Percentiles rank a stretch among this genome's conserved stretches.
Conservation (phyloP, 2,329 filamentous ascomycete species). For the Coniochaeta hoffmannii region DNA sequence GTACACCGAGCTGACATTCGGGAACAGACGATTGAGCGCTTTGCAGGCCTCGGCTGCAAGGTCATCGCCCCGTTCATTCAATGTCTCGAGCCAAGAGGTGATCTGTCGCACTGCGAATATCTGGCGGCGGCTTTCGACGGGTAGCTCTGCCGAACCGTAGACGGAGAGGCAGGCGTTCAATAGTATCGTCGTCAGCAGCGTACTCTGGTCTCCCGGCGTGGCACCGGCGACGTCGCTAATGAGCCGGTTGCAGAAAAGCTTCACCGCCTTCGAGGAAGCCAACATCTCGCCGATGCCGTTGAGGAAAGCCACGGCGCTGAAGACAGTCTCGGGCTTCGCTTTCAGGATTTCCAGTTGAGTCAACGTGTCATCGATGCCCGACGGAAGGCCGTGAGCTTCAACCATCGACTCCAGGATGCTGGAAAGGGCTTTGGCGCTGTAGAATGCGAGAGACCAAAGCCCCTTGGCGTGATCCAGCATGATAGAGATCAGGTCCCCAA, state of each 20-base stretch:
- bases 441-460: conserved; percentile 37
- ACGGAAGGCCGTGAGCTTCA: conserved; percentile 37
- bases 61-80: conserved; percentile 33
- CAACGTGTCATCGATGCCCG: conserved; percentile 39
- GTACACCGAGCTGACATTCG: conserved; percentile 73
- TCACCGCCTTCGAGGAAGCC: conserved; percentile 38
- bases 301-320: conserved; percentile 43
- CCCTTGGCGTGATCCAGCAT: conserved; percentile 35
- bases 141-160: conserved; percentile 44
- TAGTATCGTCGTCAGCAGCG: conserved; percentile 42
- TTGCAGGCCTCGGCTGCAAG: conserved; percentile 47
- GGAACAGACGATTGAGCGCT: conserved; percentile 55
- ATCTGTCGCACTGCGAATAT: conserved; percentile 80
- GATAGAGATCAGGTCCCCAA: conserved; percentile 34
- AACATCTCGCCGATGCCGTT: conserved; percentile 39
- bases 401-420: conserved; percentile 39
- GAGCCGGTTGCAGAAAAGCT: conserved; percentile 50
- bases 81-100: conserved; percentile 58
- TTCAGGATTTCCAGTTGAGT: conserved; percentile 38
- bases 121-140: conserved; percentile 59
- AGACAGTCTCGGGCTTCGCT: conserved; percentile 34
- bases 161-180: conserved; percentile 44
- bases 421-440: conserved; percentile 44
- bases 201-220: conserved; percentile 32
- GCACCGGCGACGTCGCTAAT: conserved; percentile 53